Evolutionary conservation across 805 yeast species (phyloP).

Genomic region (Isabelozyma gotoi): DNA sequence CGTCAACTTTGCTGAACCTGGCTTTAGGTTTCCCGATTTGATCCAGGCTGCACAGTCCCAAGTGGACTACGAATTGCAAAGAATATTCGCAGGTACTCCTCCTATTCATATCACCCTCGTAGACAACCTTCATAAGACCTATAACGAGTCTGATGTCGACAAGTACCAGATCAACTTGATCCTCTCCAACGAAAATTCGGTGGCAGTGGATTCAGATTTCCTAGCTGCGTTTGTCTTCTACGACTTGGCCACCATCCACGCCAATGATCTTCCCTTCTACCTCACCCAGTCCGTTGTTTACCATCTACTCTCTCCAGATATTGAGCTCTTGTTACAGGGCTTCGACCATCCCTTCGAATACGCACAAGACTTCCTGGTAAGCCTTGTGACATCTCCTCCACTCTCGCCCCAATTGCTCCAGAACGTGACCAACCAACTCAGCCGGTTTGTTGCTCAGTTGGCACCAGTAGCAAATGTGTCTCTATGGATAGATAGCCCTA

Average conservation of each 20-base stretch:
- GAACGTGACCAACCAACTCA: background rate
- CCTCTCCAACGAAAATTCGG: constrained; percentile 42
- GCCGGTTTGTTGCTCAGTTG: too few species aligned
- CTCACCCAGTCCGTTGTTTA: constrained; percentile 47
- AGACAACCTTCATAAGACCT: constrained; percentile 2
- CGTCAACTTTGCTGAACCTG: constrained; percentile 33
- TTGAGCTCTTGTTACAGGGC: constrained; percentile 5
- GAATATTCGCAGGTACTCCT: background rate
- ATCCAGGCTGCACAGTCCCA: constrained; percentile 46
- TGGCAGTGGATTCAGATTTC: constrained; percentile 41
- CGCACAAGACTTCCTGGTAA: background rate
- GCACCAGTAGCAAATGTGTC: background rate
- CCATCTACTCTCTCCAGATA: constrained; percentile 29
- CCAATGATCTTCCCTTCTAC: constrained; percentile 63
- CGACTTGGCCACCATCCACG: constrained; percentile 43
- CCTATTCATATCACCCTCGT: background rate
- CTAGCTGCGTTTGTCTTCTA: constrained; percentile 42
- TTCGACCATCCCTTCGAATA: background rate
- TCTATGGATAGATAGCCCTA: background rate
- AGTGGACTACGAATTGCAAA: constrained; percentile 20
- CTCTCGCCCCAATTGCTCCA: background rate
- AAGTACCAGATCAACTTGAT: constrained; percentile 37
- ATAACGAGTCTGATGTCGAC: background rate
- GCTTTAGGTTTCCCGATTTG: constrained; percentile 65
- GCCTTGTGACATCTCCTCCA: background rate